Base-by-base conservation (phyloP, 768 basidiomycete species). In the Phaeotremella fagi region DNA sequence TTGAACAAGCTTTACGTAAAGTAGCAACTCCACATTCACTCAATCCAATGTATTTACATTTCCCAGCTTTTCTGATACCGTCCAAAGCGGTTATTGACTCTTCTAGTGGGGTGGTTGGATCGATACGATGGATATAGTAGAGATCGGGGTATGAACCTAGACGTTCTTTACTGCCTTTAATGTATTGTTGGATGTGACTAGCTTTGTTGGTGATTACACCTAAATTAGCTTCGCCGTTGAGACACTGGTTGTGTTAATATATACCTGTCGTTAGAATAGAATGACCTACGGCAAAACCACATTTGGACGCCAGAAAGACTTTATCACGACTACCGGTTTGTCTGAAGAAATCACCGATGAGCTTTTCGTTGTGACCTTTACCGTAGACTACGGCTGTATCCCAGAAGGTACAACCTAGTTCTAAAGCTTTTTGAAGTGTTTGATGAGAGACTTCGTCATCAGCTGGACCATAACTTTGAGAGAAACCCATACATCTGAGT, bases 321-420 rank as follows among this genome's bases (percentile, higher is more conserved):
- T 66, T 55, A 28, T 51, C 44, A 3, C 64, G 53, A 28, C 46
- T 14, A 2, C 38, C 54, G 15, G 59, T 43, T n/a, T 33, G 24
- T 15, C 38, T 33, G 55, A 78, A 77, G 67, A 83, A 80, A 81
- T 78, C 80, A 67, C 78, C 78, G 1, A 79, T 79, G 28, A 80
- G 54, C 1, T 79, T 47, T 0, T 77, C 78, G 64, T 48, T n/a
- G 24, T 14, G n/a, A 14, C 28, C 46, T n/a, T 16, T 4, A 33
- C 33, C n/a, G n/a, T n/a, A n/a, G 12, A 20, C 38, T 22, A 20
- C 38, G 22, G 29, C 26, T 27, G 33, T 25, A 55, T 82, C 81
- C 80, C 80, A 81, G 66, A 75, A 74, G 2, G 75, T 79, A 59
- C 76, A 77, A 0, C 79, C 80, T 2, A 68, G 53, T 28, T 76